Evolutionary conservation across 805 yeast genomes (phyloP).

Genomic region (Wickerhamomyces sydowiorum): DNA sequence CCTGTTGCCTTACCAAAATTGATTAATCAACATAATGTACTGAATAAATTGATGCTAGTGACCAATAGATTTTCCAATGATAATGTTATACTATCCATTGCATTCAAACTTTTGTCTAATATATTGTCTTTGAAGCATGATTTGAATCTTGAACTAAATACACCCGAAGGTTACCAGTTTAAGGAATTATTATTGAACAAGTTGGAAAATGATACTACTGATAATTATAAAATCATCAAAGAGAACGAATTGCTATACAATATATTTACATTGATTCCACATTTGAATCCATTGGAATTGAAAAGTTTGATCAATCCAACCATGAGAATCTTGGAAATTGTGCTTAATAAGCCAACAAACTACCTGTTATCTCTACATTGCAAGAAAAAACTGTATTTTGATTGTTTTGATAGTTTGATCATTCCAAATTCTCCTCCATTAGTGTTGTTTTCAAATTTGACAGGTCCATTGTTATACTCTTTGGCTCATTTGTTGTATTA

Average conservation of each 20-base stretch:
- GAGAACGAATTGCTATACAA: slow-evolving; percentile 6
- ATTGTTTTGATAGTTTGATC: slow-evolving; percentile 10
- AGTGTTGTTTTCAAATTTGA: slow-evolving; percentile 9
- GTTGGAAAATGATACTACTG: neutral
- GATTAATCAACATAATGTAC: slow-evolving; percentile 6
- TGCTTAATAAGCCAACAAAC: slow-evolving; percentile 4
- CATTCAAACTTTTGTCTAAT: slow-evolving; percentile 5
- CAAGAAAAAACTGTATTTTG: slow-evolving; percentile 2
- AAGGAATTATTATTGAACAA: neutral
- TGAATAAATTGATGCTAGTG: slow-evolving; percentile 8
- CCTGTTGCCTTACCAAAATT: slow-evolving; percentile 4
- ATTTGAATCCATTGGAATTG: slow-evolving; percentile 12
- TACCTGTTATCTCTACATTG: slow-evolving; percentile 2
- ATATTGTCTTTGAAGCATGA: slow-evolving; percentile 5
- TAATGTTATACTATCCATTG: slow-evolving; percentile 5
- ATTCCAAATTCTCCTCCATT: slow-evolving; percentile 17
- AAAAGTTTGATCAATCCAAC: slow-evolving; percentile 9
- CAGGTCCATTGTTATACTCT: slow-evolving; percentile 17
- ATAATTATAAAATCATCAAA: neutral
- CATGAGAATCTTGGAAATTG: slow-evolving; percentile 5
- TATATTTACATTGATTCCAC: slow-evolving; percentile 17
- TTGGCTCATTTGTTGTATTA: slow-evolving; percentile 15
- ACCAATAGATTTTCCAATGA: slow-evolving; percentile 3
- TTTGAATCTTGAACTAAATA: slow-evolving; percentile 3
- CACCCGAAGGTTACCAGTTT: slow-evolving; percentile 3